phyloP scores from a whole-genome alignment of 495 filamentous ascomycete species.

The Cryomyces minteri region DNA sequence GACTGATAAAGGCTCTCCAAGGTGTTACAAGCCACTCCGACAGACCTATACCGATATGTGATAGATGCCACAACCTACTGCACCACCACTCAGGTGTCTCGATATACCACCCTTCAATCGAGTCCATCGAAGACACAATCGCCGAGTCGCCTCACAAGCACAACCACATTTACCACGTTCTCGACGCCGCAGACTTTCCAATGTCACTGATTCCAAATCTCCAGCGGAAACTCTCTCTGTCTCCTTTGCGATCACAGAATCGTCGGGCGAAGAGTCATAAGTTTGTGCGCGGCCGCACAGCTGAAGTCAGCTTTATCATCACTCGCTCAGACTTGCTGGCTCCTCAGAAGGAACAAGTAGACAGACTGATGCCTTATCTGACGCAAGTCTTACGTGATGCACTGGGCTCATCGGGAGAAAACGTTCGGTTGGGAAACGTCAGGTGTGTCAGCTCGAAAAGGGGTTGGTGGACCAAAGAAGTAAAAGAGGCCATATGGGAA shows the following conservation, averaged over 20 bases:
- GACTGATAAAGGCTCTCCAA: neutral
- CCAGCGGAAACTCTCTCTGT: slow-evolving; percentile 34
- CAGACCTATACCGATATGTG: slow-evolving; percentile 39
- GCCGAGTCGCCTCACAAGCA: slow-evolving; percentile 65
- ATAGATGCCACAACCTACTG: slow-evolving; percentile 65
- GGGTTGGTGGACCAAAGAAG: slow-evolving; percentile 70
- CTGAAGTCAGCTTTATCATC: slow-evolving; percentile 73
- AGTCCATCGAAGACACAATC: slow-evolving; percentile 65
- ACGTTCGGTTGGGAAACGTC: slow-evolving; percentile 64
- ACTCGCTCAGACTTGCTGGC: slow-evolving; percentile 76
- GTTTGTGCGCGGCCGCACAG: slow-evolving; percentile 39
- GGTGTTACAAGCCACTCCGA: neutral
- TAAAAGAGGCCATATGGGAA: slow-evolving; percentile 68
- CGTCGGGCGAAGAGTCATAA: slow-evolving; percentile 45
- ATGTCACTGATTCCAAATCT: slow-evolving; percentile 66
- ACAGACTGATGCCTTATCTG: slow-evolving; percentile 67
- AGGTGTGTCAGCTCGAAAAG: slow-evolving; percentile 66
- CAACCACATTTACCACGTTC: slow-evolving; percentile 90
- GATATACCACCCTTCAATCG: slow-evolving; percentile 57
- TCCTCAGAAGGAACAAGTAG: slow-evolving; percentile 60
- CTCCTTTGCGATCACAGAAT: slow-evolving; percentile 55
- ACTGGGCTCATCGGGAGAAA: slow-evolving; percentile 37
- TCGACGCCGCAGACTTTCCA: slow-evolving; percentile 96
- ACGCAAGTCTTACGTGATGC: slow-evolving; percentile 51
- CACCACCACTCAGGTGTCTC: slow-evolving; percentile 53